Percentiles rank a stretch among this genome's conserved stretches.
phyloP scores from a whole-genome alignment of 2,329 filamentous ascomycete species.

The Fusarium mundagurra region DNA sequence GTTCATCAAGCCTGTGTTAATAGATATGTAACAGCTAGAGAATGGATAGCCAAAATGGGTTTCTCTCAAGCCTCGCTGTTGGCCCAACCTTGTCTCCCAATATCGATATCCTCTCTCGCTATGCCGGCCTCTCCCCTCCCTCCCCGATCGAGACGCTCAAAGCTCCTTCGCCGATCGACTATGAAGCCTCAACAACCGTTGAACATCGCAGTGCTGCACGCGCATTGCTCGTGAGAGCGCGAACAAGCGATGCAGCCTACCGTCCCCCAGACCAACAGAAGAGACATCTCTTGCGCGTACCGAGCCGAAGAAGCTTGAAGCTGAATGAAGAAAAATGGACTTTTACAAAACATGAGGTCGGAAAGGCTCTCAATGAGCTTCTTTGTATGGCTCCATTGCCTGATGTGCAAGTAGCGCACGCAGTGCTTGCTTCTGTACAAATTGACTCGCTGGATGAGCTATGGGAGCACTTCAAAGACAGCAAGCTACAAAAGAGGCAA shows the following conservation, averaged over 20 bases:
- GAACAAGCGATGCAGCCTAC: neutral
- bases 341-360: slow-evolving; percentile 21
- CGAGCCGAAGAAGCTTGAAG: neutral
- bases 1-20: too few species aligned
- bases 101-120: neutral
- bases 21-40: neutral
- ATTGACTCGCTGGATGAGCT: slow-evolving; percentile 9
- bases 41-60: neutral
- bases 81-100: neutral
- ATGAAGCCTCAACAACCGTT: neutral
- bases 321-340: slow-evolving; percentile 2
- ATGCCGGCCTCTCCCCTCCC: neutral
- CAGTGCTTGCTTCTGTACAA: neutral
- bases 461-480: slow-evolving; percentile 17
- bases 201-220: neutral
- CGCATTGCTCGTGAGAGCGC: neutral
- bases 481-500: slow-evolving; percentile 5
- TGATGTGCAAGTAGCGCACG: slow-evolving; percentile 12
- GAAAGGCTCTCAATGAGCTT: neutral
- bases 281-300: neutral
- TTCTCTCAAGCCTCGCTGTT: neutral
- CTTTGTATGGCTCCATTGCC: neutral
- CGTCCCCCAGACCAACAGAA: neutral
- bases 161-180: neutral
- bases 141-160: neutral